phyloP scores from a whole-genome alignment of 2,329 filamentous ascomycete genomes.

The Bipolaris zeicola region DNA sequence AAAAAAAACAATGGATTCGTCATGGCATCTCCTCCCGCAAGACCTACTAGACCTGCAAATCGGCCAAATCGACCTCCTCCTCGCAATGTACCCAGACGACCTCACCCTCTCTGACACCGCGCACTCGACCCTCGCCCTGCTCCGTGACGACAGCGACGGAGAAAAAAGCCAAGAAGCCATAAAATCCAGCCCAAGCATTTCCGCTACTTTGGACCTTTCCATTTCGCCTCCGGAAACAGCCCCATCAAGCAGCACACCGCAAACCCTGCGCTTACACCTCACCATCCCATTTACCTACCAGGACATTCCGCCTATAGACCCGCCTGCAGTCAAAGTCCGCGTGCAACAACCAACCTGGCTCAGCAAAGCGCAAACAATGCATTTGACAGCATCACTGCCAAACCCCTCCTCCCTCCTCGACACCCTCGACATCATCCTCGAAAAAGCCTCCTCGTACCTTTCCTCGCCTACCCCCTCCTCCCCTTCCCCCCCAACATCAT shows the following conservation, averaged over 20 bases:
- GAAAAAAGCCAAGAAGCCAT: background rate
- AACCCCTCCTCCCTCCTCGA: slow-evolving; percentile 26
- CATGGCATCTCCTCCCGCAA: slow-evolving; percentile 28
- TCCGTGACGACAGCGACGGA: slow-evolving; percentile 13
- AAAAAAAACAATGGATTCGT: background rate
- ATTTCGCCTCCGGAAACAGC: slow-evolving; percentile 2
- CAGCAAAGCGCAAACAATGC: slow-evolving; percentile 24
- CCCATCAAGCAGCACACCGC: no score
- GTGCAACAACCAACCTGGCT: slow-evolving; percentile 35
- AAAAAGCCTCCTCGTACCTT: slow-evolving; percentile 19
- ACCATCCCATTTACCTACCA: slow-evolving; percentile 25
- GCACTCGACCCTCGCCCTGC: slow-evolving; percentile 10
- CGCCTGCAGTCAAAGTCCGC: slow-evolving; percentile 27
- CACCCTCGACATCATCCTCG: slow-evolving; percentile 30
- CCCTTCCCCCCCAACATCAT: background rate
- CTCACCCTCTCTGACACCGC: slow-evolving; percentile 17
- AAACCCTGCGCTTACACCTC: slow-evolving; percentile 26
- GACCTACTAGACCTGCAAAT: slow-evolving; percentile 37
- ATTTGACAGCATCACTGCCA: slow-evolving; percentile 17
- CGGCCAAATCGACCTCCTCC: slow-evolving; percentile 35
- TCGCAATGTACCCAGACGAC: slow-evolving; percentile 39
- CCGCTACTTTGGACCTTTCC: slow-evolving; percentile 19
- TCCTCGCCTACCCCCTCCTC: background rate
- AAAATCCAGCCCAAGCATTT: slow-evolving; percentile 14
- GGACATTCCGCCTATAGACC: slow-evolving; percentile 18